Conservation (phyloP, 108 stramenopile species). For the Fistulifera pelliculosa region DNA sequence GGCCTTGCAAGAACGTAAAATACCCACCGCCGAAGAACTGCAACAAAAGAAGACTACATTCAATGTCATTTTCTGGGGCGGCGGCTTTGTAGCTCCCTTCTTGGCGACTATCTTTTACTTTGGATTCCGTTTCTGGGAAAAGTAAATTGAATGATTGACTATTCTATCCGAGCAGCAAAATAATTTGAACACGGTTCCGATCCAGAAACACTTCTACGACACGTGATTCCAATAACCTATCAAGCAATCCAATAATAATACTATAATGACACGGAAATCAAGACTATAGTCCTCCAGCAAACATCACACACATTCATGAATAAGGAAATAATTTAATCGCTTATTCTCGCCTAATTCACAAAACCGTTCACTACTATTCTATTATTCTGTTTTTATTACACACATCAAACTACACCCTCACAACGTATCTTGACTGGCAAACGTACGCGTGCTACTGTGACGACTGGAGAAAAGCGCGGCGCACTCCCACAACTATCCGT, state of each 20-base stretch:
- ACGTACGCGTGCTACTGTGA: neutral
- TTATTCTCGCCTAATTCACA: no score
- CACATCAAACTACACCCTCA: neutral
- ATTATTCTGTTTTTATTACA: neutral
- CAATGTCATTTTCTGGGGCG: conserved; percentile 68
- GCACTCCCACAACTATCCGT: no score
- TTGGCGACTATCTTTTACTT: conserved; percentile 76
- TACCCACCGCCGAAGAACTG: conserved; percentile 74
- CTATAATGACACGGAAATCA: conserved; percentile 1
- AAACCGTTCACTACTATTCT: neutral
- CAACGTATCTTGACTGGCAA: neutral
- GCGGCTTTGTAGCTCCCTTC: conserved; percentile 83
- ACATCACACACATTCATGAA: no score
- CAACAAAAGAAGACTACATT: conserved; percentile 76
- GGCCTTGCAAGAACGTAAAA: conserved; percentile 62
- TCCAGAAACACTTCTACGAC: neutral
- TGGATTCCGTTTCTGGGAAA: conserved; percentile 81
- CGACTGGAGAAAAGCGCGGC: no score
- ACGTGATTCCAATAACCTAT: neutral
- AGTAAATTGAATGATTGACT: conserved; percentile 26
- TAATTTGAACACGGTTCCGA: neutral
- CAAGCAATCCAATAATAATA: neutral
- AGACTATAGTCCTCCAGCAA: no score
- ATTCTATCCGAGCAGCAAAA: neutral
- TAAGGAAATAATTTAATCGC: no score